Evolutionary conservation across 75 land plant genomes (phyloP).

Genomic region (Pseudotsuga menziesii): DNA sequence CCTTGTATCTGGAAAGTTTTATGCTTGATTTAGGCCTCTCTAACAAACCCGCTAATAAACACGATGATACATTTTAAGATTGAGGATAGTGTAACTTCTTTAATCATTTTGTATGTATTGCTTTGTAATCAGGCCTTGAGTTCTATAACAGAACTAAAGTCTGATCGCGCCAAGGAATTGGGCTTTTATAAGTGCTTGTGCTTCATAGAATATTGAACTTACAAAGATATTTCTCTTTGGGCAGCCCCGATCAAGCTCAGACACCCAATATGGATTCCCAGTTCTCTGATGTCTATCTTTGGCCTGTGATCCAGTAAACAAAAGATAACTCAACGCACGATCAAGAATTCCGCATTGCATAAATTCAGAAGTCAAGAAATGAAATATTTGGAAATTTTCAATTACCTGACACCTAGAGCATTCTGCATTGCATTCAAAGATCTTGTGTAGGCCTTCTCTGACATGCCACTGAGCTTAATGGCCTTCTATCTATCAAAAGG

Average conservation of each 20-base stretch:
- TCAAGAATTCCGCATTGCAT: too few species aligned
- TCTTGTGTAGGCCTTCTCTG: conserved; percentile 90
- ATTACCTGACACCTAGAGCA: conserved; percentile 74
- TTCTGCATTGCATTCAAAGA: conserved; percentile 82
- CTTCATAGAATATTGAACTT: conserved; percentile 21
- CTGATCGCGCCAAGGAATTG: too few species aligned
- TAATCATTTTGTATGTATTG: too few species aligned
- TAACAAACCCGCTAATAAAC: too few species aligned
- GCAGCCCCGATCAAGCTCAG: conserved; percentile 75
- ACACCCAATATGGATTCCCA: conserved; percentile 91
- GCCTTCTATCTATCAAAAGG: conserved; percentile 65
- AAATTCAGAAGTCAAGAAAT: too few species aligned
- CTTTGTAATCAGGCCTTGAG: too few species aligned
- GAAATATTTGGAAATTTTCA: too few species aligned
- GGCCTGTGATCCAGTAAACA: conserved; percentile 39
- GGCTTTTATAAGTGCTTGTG: too few species aligned
- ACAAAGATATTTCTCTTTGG: conserved; percentile 62
- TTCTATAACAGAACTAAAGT: too few species aligned
- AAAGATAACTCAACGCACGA: not conserved
- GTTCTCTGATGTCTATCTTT: conserved; percentile 71
- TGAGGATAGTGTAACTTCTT: too few species aligned
- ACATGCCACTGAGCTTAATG: conserved; percentile 76
- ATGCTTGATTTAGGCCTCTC: too few species aligned
- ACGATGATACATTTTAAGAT: too few species aligned
- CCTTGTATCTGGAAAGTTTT: conserved; percentile 58